Evolutionary conservation across 202 grass and related monocot genomes (phyloP).

Genomic region (Alloteropsis angusta): DNA sequence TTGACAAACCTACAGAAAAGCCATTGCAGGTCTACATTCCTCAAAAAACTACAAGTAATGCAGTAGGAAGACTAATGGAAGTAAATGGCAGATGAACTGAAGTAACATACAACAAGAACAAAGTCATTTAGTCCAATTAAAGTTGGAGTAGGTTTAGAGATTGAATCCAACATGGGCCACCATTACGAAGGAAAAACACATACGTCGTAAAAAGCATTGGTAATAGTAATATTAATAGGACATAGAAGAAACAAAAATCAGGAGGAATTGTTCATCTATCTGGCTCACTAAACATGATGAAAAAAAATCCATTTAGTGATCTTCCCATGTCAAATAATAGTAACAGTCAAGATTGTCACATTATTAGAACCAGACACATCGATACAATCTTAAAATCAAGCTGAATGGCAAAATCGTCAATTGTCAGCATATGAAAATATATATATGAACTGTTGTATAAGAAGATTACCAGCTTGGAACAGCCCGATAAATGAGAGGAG

Average conservation of each 20-base stretch:
- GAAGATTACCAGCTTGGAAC: slow-evolving; percentile 95
- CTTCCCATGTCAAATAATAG: no score
- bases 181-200: background rate
- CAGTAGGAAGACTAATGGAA: background rate
- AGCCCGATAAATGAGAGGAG: slow-evolving; percentile 93
- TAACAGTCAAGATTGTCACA: background rate
- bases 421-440: background rate
- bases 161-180: background rate
- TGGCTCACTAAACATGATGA: background rate
- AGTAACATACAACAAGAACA: background rate
- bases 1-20: slow-evolving; percentile 74
- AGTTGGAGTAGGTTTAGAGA: background rate
- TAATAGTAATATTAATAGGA: background rate
- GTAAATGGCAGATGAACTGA: slow-evolving; percentile 6
- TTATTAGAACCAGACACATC: slow-evolving; percentile 13
- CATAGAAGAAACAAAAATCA: background rate
- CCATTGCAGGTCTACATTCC: slow-evolving; percentile 18
- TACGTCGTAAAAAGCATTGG: background rate
- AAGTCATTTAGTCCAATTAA: background rate
- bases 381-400: slow-evolving; percentile 7
- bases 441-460: slow-evolving; percentile 11
- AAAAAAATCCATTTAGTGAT: background rate
- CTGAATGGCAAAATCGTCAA: slow-evolving; percentile 3
- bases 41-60: slow-evolving; percentile 8
- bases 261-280: background rate